Conservation (phyloP, 2,329 filamentous ascomycete genomes). For the Colletotrichum lindemuthianum region DNA sequence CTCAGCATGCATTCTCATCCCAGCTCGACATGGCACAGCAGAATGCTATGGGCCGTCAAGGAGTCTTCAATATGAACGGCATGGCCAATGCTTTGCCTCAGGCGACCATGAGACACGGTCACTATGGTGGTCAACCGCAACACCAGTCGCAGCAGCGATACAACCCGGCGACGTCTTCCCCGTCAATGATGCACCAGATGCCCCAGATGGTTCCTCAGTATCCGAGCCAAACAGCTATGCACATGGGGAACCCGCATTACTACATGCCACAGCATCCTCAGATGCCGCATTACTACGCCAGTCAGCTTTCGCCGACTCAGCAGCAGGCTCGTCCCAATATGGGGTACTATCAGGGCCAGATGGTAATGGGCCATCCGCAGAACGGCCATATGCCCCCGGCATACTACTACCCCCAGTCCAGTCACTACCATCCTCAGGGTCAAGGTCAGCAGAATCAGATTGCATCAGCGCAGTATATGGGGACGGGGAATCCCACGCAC, state of each 20-base stretch:
- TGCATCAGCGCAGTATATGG: conserved; percentile 48
- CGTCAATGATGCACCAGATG: conserved; percentile 51
- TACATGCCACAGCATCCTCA: conserved; percentile 58
- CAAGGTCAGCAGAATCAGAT: conserved; percentile 46
- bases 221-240: conserved; percentile 49
- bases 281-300: conserved; percentile 55
- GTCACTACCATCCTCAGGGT: conserved; percentile 49
- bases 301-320: conserved; percentile 51
- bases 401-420: conserved; percentile 57
- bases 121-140: conserved; percentile 47
- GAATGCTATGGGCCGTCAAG: conserved; percentile 41
- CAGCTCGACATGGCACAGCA: conserved; percentile 54
- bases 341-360: conserved; percentile 55
- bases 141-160: conserved; percentile 48
- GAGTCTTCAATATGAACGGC: conserved; percentile 58
- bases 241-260: conserved; percentile 54
- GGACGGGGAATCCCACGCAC: conserved; percentile 37
- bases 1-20: conserved; percentile 52
- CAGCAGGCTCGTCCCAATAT: conserved; percentile 48
- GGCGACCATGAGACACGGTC: conserved; percentile 49
- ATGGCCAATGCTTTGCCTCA: conserved; percentile 58
- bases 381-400: conserved; percentile 43
- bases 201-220: conserved; percentile 53
- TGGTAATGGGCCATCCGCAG: conserved; percentile 55
- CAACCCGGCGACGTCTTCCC: conserved; percentile 44